Evolutionary conservation across 1,139 yeast species (phyloP).

Genomic region (Meyerozyma carpophila): DNA sequence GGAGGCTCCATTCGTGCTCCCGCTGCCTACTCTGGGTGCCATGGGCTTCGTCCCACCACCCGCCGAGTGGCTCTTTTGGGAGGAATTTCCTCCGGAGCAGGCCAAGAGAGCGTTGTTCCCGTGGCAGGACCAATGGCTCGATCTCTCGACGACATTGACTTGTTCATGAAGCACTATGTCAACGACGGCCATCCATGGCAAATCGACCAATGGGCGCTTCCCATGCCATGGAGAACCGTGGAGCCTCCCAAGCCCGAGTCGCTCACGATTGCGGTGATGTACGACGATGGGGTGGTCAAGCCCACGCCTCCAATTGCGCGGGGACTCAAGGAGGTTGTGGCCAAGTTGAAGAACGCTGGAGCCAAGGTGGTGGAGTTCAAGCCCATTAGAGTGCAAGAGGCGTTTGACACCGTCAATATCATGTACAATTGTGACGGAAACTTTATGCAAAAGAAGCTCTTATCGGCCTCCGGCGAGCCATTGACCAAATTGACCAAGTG

Average conservation of each 20-base stretch:
- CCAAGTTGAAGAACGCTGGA: constrained; percentile 26
- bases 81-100: constrained; percentile 46
- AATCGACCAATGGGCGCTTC: constrained; percentile 49
- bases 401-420: constrained; percentile 45
- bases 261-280: constrained; percentile 33
- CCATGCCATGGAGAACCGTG: constrained; percentile 53
- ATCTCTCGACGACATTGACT: constrained; percentile 57
- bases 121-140: constrained; percentile 63
- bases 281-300: constrained; percentile 35
- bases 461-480: constrained; percentile 65
- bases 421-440: constrained; percentile 61
- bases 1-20: constrained; percentile 79
- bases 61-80: constrained; percentile 52
- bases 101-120: constrained; percentile 55
- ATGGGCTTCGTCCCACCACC: constrained; percentile 66
- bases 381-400: constrained; percentile 47
- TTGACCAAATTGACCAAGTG: constrained; percentile 54
- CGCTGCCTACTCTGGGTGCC: constrained; percentile 64
- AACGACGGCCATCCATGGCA: constrained; percentile 69
- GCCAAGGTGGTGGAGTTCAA: constrained; percentile 35
- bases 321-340: constrained; percentile 23
- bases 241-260: constrained; percentile 32
- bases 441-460: constrained; percentile 42
- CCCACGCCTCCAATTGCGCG: constrained; percentile 53
- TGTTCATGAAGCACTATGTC: constrained; percentile 46